Evolutionary conservation across 305 asterid genomes (phyloP).

Genomic region (Fraxinus greggii): DNA sequence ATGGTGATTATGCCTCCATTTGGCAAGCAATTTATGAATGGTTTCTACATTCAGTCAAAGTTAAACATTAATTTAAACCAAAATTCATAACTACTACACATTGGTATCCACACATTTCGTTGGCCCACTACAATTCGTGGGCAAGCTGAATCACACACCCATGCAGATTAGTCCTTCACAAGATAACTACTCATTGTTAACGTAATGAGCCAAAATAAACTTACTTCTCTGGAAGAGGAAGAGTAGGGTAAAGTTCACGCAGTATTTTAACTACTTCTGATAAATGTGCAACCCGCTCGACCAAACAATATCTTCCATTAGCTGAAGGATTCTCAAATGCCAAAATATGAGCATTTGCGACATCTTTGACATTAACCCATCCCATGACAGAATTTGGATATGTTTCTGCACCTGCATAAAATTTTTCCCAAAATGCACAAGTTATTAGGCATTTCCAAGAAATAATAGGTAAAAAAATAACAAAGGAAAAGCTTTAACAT

Average conservation of each 20-base stretch:
- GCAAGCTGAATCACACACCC: background rate
- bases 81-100: background rate
- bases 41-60: too few species aligned
- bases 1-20: background rate
- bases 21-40: background rate
- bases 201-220: background rate
- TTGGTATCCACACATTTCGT: background rate
- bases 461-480: background rate
- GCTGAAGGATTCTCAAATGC: slow-evolving; percentile 32
- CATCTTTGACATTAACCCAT: slow-evolving; percentile 45
- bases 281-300: slow-evolving; percentile 37
- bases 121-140: background rate
- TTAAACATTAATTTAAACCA: background rate
- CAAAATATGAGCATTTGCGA: slow-evolving; percentile 46
- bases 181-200: background rate
- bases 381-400: slow-evolving; percentile 26
- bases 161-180: background rate
- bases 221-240: slow-evolving; percentile 50
- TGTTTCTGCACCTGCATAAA: slow-evolving; percentile 47
- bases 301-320: slow-evolving; percentile 50
- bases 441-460: background rate
- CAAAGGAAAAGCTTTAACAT: background rate
- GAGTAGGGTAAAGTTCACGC: slow-evolving; percentile 41
- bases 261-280: slow-evolving; percentile 40
- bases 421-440: background rate